Percentiles rank a stretch among this genome's conserved stretches.
Conservation (phyloP, 345 rosid genomes). For the Eucalyptus tenuipes region DNA sequence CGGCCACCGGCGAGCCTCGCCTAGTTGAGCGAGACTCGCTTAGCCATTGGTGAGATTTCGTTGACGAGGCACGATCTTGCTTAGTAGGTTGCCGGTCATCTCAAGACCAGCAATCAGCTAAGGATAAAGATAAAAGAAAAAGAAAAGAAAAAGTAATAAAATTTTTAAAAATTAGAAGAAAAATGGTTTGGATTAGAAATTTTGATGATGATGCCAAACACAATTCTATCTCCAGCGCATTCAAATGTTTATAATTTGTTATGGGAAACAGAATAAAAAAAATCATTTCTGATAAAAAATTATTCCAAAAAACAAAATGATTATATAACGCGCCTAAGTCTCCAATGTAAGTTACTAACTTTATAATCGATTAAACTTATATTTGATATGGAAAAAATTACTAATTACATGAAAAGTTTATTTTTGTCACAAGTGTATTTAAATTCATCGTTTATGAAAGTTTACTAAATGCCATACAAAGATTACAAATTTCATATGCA, state of each 20-base stretch:
- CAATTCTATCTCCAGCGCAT: rapidly evolving
- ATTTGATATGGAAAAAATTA: neutral
- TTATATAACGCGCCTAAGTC: rapidly evolving
- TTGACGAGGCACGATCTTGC: rapidly evolving
- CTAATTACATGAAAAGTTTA: neutral
- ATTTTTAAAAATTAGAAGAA: too few species aligned
- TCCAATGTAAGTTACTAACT: neutral
- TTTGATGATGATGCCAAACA: too few species aligned
- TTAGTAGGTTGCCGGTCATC: too few species aligned
- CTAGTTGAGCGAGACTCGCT: too few species aligned
- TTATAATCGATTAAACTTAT: neutral
- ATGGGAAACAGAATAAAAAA: rapidly evolving
- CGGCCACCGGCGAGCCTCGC: rapidly evolving
- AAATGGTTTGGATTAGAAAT: too few species aligned
- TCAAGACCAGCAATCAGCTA: rapidly evolving
- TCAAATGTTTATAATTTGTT: too few species aligned
- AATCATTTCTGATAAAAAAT: too few species aligned
- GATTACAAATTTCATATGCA: neutral
- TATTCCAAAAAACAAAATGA: too few species aligned
- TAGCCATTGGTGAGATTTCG: too few species aligned
- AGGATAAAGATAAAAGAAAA: too few species aligned
- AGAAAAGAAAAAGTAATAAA: too few species aligned
- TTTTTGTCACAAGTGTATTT: neutral
- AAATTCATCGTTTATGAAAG: neutral
- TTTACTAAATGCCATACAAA: neutral